phyloP scores from a whole-genome alignment of 2,329 filamentous ascomycete genomes.

The Fusarium incarnatum region DNA sequence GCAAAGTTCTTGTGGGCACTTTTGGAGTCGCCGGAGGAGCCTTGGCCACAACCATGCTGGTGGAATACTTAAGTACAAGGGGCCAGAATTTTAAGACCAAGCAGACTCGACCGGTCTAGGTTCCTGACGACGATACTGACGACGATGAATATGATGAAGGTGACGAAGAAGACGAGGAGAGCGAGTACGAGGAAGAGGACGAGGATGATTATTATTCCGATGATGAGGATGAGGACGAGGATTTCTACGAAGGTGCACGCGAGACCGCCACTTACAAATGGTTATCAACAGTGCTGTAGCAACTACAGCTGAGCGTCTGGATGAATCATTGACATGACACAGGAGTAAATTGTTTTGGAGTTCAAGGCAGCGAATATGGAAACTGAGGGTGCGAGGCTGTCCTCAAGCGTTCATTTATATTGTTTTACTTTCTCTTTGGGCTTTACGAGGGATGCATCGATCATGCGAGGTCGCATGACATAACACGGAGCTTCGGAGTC shows the following conservation, averaged over 20 bases:
- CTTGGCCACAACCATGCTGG: slow-evolving; percentile 69
- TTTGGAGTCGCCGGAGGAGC: slow-evolving; percentile 65
- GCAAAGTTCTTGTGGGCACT: slow-evolving; percentile 65
- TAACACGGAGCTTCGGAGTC: slow-evolving; percentile 35
- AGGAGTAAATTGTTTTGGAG: slow-evolving; percentile 13
- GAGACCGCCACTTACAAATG: not conserved
- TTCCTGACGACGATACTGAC: not conserved
- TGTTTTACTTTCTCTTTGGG: slow-evolving; percentile 6
- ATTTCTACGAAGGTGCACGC: not conserved
- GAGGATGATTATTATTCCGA: not conserved
- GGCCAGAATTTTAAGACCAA: slow-evolving; percentile 50
- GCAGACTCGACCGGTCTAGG: slow-evolving; percentile 4
- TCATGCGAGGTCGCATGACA: slow-evolving; percentile 5
- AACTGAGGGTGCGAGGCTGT: not conserved
- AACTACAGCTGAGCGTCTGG: not conserved
- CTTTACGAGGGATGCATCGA: slow-evolving; percentile 2
- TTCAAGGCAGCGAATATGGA: slow-evolving; percentile 9
- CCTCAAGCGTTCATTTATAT: not conserved
- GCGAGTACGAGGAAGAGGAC: not conserved
- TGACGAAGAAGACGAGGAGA: too few relatives aligned
- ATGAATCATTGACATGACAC: not conserved
- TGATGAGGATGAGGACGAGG: not conserved
- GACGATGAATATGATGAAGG: not conserved
- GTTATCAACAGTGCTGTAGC: not conserved
- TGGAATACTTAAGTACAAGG: slow-evolving; percentile 66